Evolutionary conservation across 805 yeast species (phyloP).

Genomic region (Wickerhamomyces chambardii): DNA sequence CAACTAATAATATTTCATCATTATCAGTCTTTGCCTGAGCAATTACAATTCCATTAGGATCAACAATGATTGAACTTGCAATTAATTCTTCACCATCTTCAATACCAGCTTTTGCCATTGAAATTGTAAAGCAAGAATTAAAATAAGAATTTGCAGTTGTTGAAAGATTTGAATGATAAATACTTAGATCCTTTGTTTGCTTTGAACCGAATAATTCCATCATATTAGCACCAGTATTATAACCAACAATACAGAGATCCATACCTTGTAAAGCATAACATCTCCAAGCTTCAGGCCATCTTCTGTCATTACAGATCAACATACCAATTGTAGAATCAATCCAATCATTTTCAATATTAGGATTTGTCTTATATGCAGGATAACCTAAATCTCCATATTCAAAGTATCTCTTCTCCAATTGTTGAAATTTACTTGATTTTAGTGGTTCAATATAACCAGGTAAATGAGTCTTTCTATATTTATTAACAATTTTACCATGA

Average conservation of each 20-base stretch:
- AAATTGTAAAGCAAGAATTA: slow-evolving; percentile 24
- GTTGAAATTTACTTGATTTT: slow-evolving; percentile 23
- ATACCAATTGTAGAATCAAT: slow-evolving; percentile 27
- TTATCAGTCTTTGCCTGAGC: slow-evolving; percentile 26
- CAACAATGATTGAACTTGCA: slow-evolving; percentile 26
- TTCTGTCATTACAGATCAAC: slow-evolving; percentile 30
- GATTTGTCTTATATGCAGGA: slow-evolving; percentile 23
- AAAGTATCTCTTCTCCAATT: slow-evolving; percentile 28
- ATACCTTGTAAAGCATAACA: slow-evolving; percentile 28
- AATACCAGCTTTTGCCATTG: slow-evolving; percentile 26
- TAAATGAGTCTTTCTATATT: slow-evolving; percentile 27
- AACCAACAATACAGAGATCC: slow-evolving; percentile 28
- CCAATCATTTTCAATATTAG: slow-evolving; percentile 19
- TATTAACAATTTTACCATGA: slow-evolving; percentile 19
- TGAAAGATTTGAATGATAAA: slow-evolving; percentile 23
- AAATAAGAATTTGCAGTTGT: slow-evolving; percentile 25
- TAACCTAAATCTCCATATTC: slow-evolving; percentile 28
- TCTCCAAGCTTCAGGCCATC: slow-evolving; percentile 36
- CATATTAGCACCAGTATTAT: slow-evolving; percentile 24
- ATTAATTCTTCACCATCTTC: slow-evolving; percentile 27
- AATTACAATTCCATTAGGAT: slow-evolving; percentile 26
- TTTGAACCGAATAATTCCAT: slow-evolving; percentile 5
- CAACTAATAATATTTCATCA: slow-evolving; percentile 23
- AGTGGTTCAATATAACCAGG: slow-evolving; percentile 28
- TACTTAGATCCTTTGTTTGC: slow-evolving; percentile 21